A percentile compares a stretch with the other conserved stretches of the same genome.
Conservation (phyloP, 208 protist species). For the Leishmania aethiopica region DNA sequence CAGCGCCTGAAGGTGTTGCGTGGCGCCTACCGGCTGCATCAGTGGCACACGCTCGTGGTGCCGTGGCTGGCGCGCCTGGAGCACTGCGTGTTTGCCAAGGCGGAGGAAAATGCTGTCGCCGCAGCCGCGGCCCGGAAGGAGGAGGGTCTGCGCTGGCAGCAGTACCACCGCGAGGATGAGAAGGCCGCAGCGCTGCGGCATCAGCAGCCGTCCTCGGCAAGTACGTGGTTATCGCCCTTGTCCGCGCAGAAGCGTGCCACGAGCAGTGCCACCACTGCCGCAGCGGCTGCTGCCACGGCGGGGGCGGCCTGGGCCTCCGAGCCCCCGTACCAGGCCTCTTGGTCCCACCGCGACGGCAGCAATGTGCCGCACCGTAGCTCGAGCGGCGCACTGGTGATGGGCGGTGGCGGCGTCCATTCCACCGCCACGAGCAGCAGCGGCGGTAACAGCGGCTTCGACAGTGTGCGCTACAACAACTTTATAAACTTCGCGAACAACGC, state of each 20-base stretch:
- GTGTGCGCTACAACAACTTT: slow-evolving; percentile 32
- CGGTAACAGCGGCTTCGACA: neutral
- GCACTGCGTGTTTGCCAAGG: slow-evolving; percentile 14
- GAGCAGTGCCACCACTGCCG: neutral
- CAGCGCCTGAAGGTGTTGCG: slow-evolving; percentile 19
- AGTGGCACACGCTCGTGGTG: slow-evolving; percentile 35
- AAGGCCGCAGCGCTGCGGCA: slow-evolving; percentile 14
- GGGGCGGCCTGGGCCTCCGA: slow-evolving; percentile 14
- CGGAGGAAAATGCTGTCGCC: slow-evolving; percentile 9
- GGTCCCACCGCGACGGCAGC: slow-evolving; percentile 1
- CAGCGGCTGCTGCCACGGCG: neutral
- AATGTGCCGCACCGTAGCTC: slow-evolving; percentile 1
- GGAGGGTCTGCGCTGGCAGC: slow-evolving; percentile 41
- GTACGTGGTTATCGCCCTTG: slow-evolving; percentile 33
- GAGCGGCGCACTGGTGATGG: neutral
- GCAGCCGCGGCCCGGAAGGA: slow-evolving; percentile 22
- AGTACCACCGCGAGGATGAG: slow-evolving; percentile 43
- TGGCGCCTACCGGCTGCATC: slow-evolving; percentile 41
- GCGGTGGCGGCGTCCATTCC: neutral
- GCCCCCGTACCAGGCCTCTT: slow-evolving; percentile 18
- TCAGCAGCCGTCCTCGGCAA: slow-evolving; percentile 11
- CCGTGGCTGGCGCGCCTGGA: slow-evolving; percentile 39
- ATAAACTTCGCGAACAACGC: slow-evolving; percentile 20
- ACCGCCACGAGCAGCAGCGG: slow-evolving; percentile 6
- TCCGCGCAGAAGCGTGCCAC: slow-evolving; percentile 20